Conservation (phyloP, 2,329 filamentous ascomycete genomes). For the Clathrospora elynae region DNA sequence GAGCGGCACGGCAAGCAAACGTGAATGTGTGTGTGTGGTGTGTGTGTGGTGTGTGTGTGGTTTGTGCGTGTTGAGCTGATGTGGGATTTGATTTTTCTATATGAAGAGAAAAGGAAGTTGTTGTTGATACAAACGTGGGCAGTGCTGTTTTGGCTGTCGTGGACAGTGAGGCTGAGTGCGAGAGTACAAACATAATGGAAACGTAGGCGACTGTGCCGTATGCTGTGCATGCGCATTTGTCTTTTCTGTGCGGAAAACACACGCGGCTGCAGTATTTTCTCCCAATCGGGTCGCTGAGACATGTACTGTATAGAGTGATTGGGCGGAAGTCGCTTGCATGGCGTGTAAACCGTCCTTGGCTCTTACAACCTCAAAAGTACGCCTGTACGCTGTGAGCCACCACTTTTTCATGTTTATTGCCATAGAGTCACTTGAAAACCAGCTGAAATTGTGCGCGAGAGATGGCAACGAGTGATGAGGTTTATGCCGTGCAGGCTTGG, state of each 20-base stretch:
- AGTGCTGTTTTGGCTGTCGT: constrained; percentile 15
- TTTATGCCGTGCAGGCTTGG: too few species aligned
- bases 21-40: constrained; percentile 6
- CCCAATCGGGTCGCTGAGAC: constrained; percentile 2
- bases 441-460: background rate
- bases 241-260: too few species aligned
- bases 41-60: constrained; percentile 4
- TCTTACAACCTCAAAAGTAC: constrained; percentile 1
- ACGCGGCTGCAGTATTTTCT: background rate
- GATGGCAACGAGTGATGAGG: background rate
- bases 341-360: constrained; percentile 3
- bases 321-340: constrained; percentile 11
- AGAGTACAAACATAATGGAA: constrained; percentile 9
- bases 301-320: constrained; percentile 1
- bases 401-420: background rate
- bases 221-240: too few species aligned
- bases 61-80: constrained; percentile 2
- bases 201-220: constrained; percentile 8
- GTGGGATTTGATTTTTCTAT: constrained; percentile 5
- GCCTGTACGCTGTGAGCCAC: constrained; percentile 5
- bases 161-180: constrained; percentile 22
- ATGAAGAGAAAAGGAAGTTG: constrained; percentile 10
- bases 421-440: background rate
- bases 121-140: constrained; percentile 11
- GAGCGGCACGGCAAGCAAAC: constrained; percentile 10